Base-by-base conservation (phyloP, 495 filamentous ascomycete genomes). In the Cudoniella acicularis region DNA sequence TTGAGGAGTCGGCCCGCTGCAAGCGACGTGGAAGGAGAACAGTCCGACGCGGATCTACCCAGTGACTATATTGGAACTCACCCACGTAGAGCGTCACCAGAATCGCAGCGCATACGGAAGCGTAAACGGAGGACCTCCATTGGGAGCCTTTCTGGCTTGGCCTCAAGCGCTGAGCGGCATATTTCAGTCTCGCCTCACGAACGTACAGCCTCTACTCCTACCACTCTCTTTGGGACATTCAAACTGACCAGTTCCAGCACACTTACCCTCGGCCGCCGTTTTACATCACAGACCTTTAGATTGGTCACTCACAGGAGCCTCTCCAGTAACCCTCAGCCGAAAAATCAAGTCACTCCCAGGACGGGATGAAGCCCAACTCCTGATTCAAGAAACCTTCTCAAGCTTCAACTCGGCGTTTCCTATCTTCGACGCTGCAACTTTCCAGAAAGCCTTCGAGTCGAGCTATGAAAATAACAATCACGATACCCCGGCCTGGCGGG, bases 221-320 rank as follows among this genome's bases (percentile, higher is more conserved):
- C 52, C 52, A 54, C 52, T 54, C 26, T 54, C 52, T 54, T 54
- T 54, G 52, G 30, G 52, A 54, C 52, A 54, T 54, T 54, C 30
- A 42, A 54, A 54, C 52, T 54, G 52, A 59, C 49, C 49, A 59
- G 36, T 53, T 59, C 56, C 56, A 59, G 56, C 56, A 53, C 40
- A 52, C 49, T 53, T 59, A 59, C 49, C 49, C 49, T 59, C 56
- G 49, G 49, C 56, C 56, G 56, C 49, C 56, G 56, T 59, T 48
- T 59, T 52, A 58, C 46, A 58, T 58, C 56, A 58, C 56, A 58
- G 56, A 58, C 56, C 56, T 48, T 59, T 54, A 54, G 52, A 54
- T 43, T 54, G 52, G 52, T 54, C 52, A 54, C 52, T 54, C 52
- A 54, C 52, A 54, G 52, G 52, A 46, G 43, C 43, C 43, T 46